These are phyloP conservation scores for Wickerhamiella occidentalis DNA, from an alignment of 805 yeast species.

Conservation along the genomic window DNA sequence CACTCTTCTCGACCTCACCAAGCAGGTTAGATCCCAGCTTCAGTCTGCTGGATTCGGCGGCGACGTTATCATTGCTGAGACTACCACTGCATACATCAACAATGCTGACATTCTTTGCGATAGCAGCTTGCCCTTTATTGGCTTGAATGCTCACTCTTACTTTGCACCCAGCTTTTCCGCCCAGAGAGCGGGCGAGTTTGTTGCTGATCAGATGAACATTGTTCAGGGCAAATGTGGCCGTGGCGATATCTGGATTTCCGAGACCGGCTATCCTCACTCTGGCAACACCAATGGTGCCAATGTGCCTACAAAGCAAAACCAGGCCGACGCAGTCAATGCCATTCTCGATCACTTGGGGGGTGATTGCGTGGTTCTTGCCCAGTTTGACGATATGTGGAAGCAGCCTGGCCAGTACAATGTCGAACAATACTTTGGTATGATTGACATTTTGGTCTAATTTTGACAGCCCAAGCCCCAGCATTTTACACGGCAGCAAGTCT, in stretches of 20 bases:
- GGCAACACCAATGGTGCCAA: conserved; percentile 65
- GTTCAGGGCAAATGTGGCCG: conserved; percentile 46
- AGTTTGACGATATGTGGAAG: conserved; percentile 84
- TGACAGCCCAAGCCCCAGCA: too few relatives aligned
- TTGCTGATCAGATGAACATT: conserved; percentile 46
- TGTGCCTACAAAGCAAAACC: conserved; percentile 60
- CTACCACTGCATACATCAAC: conserved; percentile 59
- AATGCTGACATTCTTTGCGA: conserved; percentile 51
- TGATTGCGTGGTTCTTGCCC: conserved; percentile 54
- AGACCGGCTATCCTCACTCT: conserved; percentile 78
- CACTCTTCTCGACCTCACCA: conserved; percentile 54
- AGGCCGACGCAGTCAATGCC: conserved; percentile 50
- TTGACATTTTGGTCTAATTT: conserved; percentile 20
- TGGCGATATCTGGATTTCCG: conserved; percentile 50
- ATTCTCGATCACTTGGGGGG: conserved; percentile 45
- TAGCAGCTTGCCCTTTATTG: conserved; percentile 62
- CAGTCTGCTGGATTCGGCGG: conserved; percentile 66
- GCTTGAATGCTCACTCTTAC: conserved; percentile 76
- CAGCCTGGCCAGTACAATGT: conserved; percentile 69
- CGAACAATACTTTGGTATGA: conserved; percentile 72
- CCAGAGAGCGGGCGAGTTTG: conserved; percentile 55
- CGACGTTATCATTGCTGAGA: conserved; percentile 71
- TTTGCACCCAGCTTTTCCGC: conserved; percentile 57
- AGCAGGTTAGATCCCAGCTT: conserved; percentile 48
- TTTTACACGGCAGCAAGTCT: background rate